Conservation (phyloP, 345 rosid species). For the Euclidium syriacum region DNA sequence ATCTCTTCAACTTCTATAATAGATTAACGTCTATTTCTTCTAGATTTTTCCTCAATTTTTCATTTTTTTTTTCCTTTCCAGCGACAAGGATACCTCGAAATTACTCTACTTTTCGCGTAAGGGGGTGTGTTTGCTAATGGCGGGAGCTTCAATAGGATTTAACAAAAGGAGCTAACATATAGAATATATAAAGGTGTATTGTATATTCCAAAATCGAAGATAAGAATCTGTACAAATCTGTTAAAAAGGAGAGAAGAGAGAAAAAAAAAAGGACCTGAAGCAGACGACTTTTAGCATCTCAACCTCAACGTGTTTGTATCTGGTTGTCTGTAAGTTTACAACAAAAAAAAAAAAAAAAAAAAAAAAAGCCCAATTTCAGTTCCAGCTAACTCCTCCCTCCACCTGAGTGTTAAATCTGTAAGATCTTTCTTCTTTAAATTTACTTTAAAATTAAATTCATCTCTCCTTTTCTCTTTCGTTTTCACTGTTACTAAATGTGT, state of each 20-base stretch:
- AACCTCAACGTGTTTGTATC: constrained; percentile 28
- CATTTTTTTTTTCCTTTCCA: too few species aligned
- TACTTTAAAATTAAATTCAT: too few species aligned
- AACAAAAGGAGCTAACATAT: neutral
- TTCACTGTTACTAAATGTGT: constrained; percentile 32
- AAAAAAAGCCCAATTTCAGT: constrained; percentile 13
- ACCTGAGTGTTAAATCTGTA: constrained; percentile 7
- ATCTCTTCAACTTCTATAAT: too few species aligned
- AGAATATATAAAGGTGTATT: neutral
- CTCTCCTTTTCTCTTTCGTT: constrained; percentile 34
- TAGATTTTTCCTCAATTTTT: too few species aligned
- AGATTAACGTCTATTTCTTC: too few species aligned
- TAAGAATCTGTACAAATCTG: constrained; percentile 29
- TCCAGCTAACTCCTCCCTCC: constrained; percentile 12
- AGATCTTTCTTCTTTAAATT: constrained; percentile 11
- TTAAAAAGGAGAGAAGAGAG: constrained; percentile 14
- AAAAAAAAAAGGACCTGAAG: constrained; percentile 12
- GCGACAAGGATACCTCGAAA: too few species aligned
- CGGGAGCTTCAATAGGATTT: neutral
- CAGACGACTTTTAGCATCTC: constrained; percentile 23
- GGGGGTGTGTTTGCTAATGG: too few species aligned
- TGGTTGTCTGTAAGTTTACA: constrained; percentile 28
- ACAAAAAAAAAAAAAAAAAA: constrained; percentile 15
- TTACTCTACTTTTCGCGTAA: too few species aligned
- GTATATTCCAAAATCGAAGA: constrained; percentile 23